Conservation (phyloP, 345 rosid species). For the Populus ilicifolia region DNA sequence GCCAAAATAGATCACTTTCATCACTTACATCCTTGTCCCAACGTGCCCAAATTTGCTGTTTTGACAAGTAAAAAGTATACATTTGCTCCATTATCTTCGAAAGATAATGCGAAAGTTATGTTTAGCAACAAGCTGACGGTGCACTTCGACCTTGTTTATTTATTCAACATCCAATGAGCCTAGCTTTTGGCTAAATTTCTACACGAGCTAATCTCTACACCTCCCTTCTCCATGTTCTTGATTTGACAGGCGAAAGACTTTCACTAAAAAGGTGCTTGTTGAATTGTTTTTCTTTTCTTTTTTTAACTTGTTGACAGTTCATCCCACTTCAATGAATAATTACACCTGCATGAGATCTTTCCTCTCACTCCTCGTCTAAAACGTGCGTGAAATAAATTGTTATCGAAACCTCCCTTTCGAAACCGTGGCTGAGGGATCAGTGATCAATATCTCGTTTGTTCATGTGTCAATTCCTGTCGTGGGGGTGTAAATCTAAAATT, state of each 20-base stretch:
- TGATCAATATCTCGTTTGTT: no score
- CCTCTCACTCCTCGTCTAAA: background rate
- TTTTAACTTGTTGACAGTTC: no score
- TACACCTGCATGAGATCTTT: no score
- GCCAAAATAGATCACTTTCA: background rate
- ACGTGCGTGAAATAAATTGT: no score
- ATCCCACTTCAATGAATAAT: no score
- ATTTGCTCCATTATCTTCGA: background rate
- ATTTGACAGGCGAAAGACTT: no score
- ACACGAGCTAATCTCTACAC: background rate
- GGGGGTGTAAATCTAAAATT: no score
- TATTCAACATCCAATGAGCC: background rate
- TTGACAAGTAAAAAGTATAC: background rate
- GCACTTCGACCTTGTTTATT: background rate
- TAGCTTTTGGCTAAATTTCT: background rate
- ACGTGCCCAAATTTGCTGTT: background rate
- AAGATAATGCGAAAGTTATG: background rate
- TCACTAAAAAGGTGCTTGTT: no score
- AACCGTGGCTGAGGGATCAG: no score
- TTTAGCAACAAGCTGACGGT: background rate
- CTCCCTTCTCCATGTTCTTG: background rate
- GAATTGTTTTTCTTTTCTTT: no score
- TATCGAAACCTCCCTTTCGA: no score
- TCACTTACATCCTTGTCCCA: background rate
- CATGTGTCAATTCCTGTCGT: no score